Conservation (phyloP, 2,329 filamentous ascomycete species). For the Zalaria obscura region DNA sequence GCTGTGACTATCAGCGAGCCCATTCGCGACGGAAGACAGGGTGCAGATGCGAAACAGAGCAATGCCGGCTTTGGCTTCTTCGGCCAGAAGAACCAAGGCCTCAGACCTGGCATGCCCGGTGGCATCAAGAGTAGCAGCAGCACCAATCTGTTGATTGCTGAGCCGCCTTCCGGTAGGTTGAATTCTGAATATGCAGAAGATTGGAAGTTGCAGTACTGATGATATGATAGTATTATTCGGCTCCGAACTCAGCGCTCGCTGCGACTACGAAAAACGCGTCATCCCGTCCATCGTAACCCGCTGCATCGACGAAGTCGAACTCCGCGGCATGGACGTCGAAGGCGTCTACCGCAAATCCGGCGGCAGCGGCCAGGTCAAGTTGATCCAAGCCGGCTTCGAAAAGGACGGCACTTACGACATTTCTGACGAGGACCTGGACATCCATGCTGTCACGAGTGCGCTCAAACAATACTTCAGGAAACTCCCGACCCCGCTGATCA, state of each 20-base stretch:
- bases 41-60: background rate
- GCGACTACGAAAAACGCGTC: constrained; percentile 75
- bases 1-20: constrained; percentile 5
- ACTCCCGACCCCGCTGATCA: constrained; percentile 76
- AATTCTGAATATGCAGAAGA: background rate
- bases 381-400: constrained; percentile 84
- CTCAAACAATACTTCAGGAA: constrained; percentile 97
- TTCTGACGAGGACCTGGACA: constrained; percentile 83
- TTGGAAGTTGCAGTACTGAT: constrained; percentile 8
- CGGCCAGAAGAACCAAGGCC: constrained; percentile 18
- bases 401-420: constrained; percentile 71
- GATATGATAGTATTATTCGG: constrained; percentile 54
- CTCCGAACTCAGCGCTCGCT: constrained; percentile 71
- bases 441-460: constrained; percentile 88
- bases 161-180: constrained; percentile 17
- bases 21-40: constrained; percentile 5
- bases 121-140: constrained; percentile 29
- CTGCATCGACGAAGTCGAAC: constrained; percentile 92
- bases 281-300: constrained; percentile 84
- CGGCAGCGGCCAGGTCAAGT: constrained; percentile 78
- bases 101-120: constrained; percentile 17
- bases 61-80: constrained; percentile 20
- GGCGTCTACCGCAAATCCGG: constrained; percentile 97
- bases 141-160: constrained; percentile 22
- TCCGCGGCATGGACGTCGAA: constrained; percentile 92